Evolutionary conservation across 345 rosid species (phyloP), one percentile per base, ranked within the genome.

Genomic region (Eutrema heterophyllum): DNA sequence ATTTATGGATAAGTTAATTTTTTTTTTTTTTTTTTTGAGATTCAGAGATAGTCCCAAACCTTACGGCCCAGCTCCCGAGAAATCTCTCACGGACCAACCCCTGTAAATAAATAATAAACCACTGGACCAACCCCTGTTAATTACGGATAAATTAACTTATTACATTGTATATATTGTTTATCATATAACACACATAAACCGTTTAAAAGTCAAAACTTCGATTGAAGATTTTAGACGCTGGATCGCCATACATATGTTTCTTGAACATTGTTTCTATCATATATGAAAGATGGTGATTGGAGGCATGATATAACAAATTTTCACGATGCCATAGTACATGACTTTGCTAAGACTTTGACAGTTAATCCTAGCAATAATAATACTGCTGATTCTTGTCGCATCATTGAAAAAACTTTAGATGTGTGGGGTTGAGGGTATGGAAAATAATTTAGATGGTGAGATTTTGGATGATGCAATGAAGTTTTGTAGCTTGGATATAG

Each of bases 401-500:
- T 61, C 74, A 62, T 62, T 52, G 70, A 10, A 36, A 51, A 36
- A 39, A 44, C 58, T 35, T 70, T 56, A 70, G 70, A 75, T 41
- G 18, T 70, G 75, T 70, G 52, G 64, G 73, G 74, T 62, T 53
- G 21, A 56, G 38, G 27, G 44, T 33, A 39, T 64, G 62, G 51
- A 27, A 64, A 41, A 64, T 56, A 39, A 64, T 64, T n/a, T 56
- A 50, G 68, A 70, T 68, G 63, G 49, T 68, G 39, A 77, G 13
- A 21, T 57, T 77, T 64, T 56, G 67, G 76, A 71, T 71, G 80
- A 77, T 70, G 67, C 76, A 77, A 56, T 46, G 46, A 70, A 29
- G 49, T 10, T 49, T 59, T 51, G 32, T 68, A 51, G 76, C 60
- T 70, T 70, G 36, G 76, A 55, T 27, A 64, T 55, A 18, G 76